These are phyloP conservation scores for Pleurotus salmoneostramineus DNA, from an alignment of 768 basidiomycete genomes.

Conservation along the genomic window DNA sequence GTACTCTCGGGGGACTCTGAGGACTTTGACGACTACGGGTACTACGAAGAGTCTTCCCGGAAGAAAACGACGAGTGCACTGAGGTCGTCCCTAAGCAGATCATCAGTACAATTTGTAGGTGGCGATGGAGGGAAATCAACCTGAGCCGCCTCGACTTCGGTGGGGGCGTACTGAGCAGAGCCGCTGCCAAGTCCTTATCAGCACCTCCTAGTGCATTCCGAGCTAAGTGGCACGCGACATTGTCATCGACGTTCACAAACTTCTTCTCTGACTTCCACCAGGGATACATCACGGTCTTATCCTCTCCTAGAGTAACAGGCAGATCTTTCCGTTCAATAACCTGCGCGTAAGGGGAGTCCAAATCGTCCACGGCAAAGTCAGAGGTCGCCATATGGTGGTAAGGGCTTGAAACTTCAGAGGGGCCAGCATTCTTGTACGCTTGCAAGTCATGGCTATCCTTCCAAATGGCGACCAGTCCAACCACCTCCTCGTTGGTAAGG, in stretches of 20 bases:
- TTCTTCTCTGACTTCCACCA: constrained; percentile 32
- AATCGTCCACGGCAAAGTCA: not conserved
- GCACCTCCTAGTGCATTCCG: constrained; percentile 54
- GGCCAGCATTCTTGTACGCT: not conserved
- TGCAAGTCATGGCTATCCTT: constrained; percentile 1
- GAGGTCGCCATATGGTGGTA: constrained; percentile 1
- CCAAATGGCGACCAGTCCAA: constrained; percentile 44
- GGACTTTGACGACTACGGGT: not conserved
- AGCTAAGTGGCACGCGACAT: constrained; percentile 45
- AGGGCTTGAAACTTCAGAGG: not conserved
- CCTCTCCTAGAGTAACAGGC: constrained; percentile 24
- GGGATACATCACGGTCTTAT: constrained; percentile 29
- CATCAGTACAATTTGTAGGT: not conserved
- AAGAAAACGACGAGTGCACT: constrained; percentile 4
- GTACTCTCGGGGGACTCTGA: too few relatives aligned
- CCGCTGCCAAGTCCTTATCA: constrained; percentile 33
- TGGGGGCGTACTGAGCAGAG: constrained; percentile 32
- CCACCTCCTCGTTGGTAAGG: constrained; percentile 49
- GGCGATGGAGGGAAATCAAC: constrained; percentile 19
- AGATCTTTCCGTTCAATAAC: constrained; percentile 18
- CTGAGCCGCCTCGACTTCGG: constrained; percentile 33
- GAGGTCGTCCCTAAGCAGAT: not conserved
- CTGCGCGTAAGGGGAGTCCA: not conserved
- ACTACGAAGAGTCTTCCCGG: not conserved
- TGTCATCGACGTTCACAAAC: constrained; percentile 36